These are phyloP conservation scores for Heliosperma pusillum DNA, from an alignment of 148 eudicot genomes.

Conservation along the genomic window DNA sequence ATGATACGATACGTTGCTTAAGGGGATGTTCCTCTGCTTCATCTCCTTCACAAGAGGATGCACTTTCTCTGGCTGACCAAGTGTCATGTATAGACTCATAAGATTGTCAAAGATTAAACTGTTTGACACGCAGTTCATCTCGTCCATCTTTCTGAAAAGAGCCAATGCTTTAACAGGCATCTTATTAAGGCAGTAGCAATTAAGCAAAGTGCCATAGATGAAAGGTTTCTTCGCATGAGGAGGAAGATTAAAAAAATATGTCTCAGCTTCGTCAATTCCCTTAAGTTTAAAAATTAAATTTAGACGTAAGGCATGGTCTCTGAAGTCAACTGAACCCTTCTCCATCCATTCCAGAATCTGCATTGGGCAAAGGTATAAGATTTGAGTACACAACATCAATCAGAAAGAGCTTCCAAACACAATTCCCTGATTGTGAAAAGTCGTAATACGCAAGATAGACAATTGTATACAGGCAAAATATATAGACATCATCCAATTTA, in stretches of 20 bases:
- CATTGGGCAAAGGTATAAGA: conserved; percentile 14
- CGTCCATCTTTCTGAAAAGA: conserved; percentile 58
- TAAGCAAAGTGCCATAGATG: conserved; percentile 57
- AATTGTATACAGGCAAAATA: neutral
- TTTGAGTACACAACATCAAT: neutral
- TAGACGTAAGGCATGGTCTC: conserved; percentile 44
- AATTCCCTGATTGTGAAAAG: too few relatives aligned
- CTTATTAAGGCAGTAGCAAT: conserved; percentile 57
- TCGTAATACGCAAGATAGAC: neutral
- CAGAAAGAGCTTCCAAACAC: too few relatives aligned
- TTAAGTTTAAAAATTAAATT: conserved; percentile 45
- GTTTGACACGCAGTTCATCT: conserved; percentile 28
- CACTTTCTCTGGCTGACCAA: conserved; percentile 64
- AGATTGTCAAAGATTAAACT: conserved; percentile 44
- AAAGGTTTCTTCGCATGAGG: conserved; percentile 28
- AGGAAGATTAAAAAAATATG: conserved; percentile 50
- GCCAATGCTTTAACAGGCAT: conserved; percentile 51
- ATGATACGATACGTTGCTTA: conserved; percentile 33
- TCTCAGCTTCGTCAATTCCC: conserved; percentile 62
- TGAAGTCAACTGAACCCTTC: conserved; percentile 29
- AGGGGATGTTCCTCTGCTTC: conserved; percentile 49
- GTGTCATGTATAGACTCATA: conserved; percentile 49
- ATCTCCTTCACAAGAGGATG: conserved; percentile 50
- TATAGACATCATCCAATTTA: too few relatives aligned
- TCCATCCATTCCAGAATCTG: conserved; percentile 91